phyloP scores from a whole-genome alignment of 768 basidiomycete species.

The Agrocybe chaxingu region DNA sequence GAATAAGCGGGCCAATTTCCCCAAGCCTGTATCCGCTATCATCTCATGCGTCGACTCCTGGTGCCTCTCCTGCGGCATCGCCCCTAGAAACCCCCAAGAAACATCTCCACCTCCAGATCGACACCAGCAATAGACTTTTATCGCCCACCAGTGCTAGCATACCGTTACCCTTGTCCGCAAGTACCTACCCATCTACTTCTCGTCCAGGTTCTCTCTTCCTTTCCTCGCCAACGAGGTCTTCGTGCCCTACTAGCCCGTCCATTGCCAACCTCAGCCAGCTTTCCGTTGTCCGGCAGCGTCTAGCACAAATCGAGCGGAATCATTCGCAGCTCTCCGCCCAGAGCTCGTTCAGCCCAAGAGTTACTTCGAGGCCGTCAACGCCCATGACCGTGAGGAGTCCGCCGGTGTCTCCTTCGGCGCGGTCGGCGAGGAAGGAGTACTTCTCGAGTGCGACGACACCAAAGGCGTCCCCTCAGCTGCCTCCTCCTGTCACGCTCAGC shows the following conservation, averaged over 20 bases:
- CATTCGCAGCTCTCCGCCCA: conserved; percentile 22
- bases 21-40: conserved; percentile 18
- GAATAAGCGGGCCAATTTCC: conserved; percentile 16
- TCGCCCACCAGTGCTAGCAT: too few relatives aligned
- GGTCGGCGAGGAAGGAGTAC: not conserved
- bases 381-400: not conserved
- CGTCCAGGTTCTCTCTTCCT: conserved; percentile 2
- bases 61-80: not conserved
- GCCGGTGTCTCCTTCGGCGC: not conserved
- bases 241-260: conserved; percentile 46
- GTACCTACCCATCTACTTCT: conserved; percentile 9
- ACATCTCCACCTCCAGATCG: not conserved
- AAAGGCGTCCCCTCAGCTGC: too few relatives aligned
- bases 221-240: conserved; percentile 5
- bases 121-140: not conserved
- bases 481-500: too few relatives aligned
- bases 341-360: conserved; percentile 9
- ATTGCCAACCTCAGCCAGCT: conserved; percentile 56
- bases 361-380: conserved; percentile 3
- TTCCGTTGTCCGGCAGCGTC: conserved; percentile 65
- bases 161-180: too few relatives aligned
- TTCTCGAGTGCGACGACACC: conserved; percentile 7
- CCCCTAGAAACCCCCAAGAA: not conserved
- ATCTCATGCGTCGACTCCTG: not conserved
- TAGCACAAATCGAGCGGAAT: conserved; percentile 53